These are phyloP conservation scores for Saksenaea oblongispora DNA, from an alignment of 371 early-diverging fungal species.

Conservation along the genomic window DNA sequence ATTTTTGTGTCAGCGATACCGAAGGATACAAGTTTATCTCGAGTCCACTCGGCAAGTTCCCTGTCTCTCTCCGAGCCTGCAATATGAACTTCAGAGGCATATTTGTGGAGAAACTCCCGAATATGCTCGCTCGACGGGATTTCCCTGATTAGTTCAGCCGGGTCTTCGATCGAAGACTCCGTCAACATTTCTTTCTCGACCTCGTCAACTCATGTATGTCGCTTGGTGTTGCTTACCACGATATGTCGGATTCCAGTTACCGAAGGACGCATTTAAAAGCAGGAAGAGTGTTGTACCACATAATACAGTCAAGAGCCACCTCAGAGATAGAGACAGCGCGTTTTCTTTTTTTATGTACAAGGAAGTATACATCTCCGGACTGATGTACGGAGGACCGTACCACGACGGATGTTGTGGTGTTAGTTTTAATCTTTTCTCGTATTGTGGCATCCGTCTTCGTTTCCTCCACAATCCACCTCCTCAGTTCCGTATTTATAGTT, in stretches of 20 bases:
- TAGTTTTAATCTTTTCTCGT: not conserved
- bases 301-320: not conserved
- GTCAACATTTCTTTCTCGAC: not conserved
- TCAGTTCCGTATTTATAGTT: not conserved
- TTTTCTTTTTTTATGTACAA: not conserved
- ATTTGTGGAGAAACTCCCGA: conserved; percentile 26
- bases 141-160: conserved; percentile 22
- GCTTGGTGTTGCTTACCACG: conserved; percentile 5
- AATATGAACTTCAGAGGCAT: conserved; percentile 51
- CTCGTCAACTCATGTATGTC: too few species aligned
- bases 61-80: conserved; percentile 46
- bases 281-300: not conserved
- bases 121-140: conserved; percentile 34
- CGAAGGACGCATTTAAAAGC: not conserved
- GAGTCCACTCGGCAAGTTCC: conserved; percentile 56
- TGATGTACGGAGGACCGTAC: not conserved
- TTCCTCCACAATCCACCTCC: not conserved
- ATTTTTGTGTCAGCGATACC: conserved; percentile 55
- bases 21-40: conserved; percentile 42
- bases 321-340: not conserved
- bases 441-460: not conserved
- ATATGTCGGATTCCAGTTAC: not conserved
- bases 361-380: not conserved
- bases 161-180: conserved; percentile 4
- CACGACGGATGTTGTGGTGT: not conserved